Evolutionary conservation across 371 early-diverging fungal genomes (phyloP).

Genomic region (Rhizopus delemar): DNA sequence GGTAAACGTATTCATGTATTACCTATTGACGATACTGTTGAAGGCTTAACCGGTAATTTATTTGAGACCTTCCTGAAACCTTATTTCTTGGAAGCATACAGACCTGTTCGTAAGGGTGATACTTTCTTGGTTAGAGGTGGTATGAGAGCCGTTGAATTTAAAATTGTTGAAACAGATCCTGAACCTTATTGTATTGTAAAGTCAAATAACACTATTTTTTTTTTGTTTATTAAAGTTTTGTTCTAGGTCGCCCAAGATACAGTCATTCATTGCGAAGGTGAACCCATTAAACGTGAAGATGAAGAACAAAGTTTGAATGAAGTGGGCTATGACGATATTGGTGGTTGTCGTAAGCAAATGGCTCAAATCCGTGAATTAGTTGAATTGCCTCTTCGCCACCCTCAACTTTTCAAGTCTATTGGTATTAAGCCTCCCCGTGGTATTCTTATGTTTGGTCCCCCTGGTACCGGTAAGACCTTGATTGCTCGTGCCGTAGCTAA

Average conservation of each 20-base stretch:
- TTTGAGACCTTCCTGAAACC: conserved; percentile 98
- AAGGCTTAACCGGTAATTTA: conserved; percentile 95
- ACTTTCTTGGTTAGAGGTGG: conserved; percentile 95
- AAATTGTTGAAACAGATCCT: conserved; percentile 97
- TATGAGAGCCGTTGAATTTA: conserved; percentile 99
- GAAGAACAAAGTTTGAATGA: conserved; percentile 93
- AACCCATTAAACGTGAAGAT: conserved; percentile 97
- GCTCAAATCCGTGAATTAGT: conserved; percentile 99
- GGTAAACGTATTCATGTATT: conserved; percentile 95
- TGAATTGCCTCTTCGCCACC: conserved; percentile 98
- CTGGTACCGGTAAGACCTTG: conserved; percentile 94
- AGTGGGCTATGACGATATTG: conserved; percentile 99
- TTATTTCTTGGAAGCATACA: conserved; percentile 94
- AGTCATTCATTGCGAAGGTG: conserved; percentile 97
- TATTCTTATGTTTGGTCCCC: conserved; percentile 98
- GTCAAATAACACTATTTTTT: conserved; percentile 42
- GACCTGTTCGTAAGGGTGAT: conserved; percentile 96
- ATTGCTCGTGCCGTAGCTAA: conserved; percentile 81
- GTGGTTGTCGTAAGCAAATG: conserved; percentile 99
- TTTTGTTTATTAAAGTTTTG: conserved; percentile 91
- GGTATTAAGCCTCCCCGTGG: conserved; percentile 99
- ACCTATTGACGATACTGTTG: conserved; percentile 98
- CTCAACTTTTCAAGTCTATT: conserved; percentile 95
- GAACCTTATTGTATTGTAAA: conserved; percentile 95
- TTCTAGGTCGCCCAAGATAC: conserved; percentile 94